Base-by-base conservation (phyloP, 2,329 filamentous ascomycete genomes). In the Pseudocercospora fuligena region DNA sequence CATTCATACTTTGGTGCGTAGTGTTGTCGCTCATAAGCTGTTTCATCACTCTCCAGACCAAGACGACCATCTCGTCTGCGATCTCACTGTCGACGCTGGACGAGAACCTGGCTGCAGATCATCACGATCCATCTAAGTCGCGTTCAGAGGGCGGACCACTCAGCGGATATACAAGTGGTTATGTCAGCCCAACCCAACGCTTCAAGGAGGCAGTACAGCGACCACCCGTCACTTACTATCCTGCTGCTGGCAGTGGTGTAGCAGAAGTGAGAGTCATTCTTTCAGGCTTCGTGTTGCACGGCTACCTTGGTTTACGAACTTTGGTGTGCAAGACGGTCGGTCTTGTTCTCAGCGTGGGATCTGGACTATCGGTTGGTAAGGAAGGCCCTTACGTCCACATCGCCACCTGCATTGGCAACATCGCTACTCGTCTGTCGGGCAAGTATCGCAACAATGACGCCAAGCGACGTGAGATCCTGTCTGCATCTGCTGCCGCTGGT, bases 341-440 rank as follows among this genome's bases (percentile, higher is more conserved):
- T 14, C 82, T 99, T 56, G 87, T 97, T 66, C 84, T 98, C 64
- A 96, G 92, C 77, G 93, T 98, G 46, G 91, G 93, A 1, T 98
- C 95, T 2, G 95, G 95, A 3, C 85, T 99, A 67, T 97, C 93
- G 76, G 84, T 99, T 49, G 95, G 95, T 29, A 99, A 99, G 78
- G 95, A 97, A 79, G 89, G 94, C 0, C 95, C 95, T 0, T 98
- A 94, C 74, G 95, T 99, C n/a, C 95, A 99, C 78, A 97, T 98
- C 75, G 93, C 94, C 0, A 92, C 94, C 0, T 97, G 94, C 73
- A 90, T 98, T 23, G 95, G 95, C 66, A 99, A 99, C 74, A 97
- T 99, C 76, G 89, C 91, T 33, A 97, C 94, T 75, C 92, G 95
- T 75, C 79, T 98, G n/a, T 98, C 98, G 73, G 82, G 88, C 68